phyloP scores from a whole-genome alignment of 2,329 filamentous ascomycete species.

The Hypocreales sp. region DNA sequence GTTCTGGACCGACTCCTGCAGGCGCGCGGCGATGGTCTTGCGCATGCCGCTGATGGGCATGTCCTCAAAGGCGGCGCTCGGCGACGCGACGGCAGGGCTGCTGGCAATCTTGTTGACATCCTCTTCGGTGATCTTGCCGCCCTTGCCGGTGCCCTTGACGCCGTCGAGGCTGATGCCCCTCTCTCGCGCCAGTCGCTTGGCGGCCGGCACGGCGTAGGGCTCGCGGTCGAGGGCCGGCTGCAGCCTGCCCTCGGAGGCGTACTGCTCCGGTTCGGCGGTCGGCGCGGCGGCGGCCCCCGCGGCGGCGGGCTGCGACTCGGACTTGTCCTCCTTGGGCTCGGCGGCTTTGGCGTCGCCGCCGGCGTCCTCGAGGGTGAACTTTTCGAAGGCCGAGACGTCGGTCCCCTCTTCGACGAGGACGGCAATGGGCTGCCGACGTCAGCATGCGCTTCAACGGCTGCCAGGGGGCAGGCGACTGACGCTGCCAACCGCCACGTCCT shows the following conservation, averaged over 20 bases:
- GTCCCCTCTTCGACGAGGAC: constrained; percentile 83
- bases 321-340: constrained; percentile 49
- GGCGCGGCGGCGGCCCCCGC: constrained; percentile 28
- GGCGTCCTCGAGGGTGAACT: constrained; percentile 78
- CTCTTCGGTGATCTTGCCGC: constrained; percentile 77
- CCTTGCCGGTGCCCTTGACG: constrained; percentile 76
- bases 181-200: constrained; percentile 71
- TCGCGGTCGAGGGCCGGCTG: constrained; percentile 75
- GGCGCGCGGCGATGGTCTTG: constrained; percentile 89
- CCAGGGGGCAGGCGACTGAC: constrained; percentile 40
- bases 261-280: constrained; percentile 47
- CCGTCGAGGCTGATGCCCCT: constrained; percentile 62
- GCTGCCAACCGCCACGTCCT: constrained; percentile 86
- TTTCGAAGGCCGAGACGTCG: constrained; percentile 77
- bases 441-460: not conserved
- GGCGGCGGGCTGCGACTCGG: constrained; percentile 40
- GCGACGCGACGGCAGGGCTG: constrained; percentile 33
- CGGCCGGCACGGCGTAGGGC: constrained; percentile 55
- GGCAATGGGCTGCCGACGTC: constrained; percentile 63
- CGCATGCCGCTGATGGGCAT: constrained; percentile 81
- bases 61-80: constrained; percentile 64
- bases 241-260: constrained; percentile 60
- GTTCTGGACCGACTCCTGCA: constrained; percentile 74
- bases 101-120: constrained; percentile 81
- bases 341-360: constrained; percentile 60